phyloP scores from a whole-genome alignment of 2,329 filamentous ascomycete species.

The Aspergillus brunneoviolaceus region DNA sequence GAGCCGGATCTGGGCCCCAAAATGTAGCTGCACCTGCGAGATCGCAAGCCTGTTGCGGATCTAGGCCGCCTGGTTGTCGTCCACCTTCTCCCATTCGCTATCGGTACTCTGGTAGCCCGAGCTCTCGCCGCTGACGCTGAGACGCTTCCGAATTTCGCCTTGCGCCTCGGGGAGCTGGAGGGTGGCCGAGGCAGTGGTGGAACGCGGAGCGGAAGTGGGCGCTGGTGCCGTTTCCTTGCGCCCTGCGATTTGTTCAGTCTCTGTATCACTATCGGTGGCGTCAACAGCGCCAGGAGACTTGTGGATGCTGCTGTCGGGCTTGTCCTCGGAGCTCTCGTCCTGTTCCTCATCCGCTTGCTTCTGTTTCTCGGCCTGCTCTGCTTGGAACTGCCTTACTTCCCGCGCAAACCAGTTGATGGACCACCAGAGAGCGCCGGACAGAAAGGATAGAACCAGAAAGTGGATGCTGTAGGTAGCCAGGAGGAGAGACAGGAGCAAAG shows the following conservation, averaged over 20 bases:
- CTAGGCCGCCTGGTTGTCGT: conserved; percentile 35
- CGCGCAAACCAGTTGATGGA: conserved; percentile 95
- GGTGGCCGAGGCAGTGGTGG: conserved; percentile 30
- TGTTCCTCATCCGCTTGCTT: conserved; percentile 43
- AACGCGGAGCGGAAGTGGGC: conserved; percentile 15
- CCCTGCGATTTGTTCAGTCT: conserved; percentile 37
- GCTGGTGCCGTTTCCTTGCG: conserved; percentile 15
- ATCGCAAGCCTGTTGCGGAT: neutral
- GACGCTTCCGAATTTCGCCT: conserved; percentile 46
- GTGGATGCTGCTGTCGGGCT: conserved; percentile 24
- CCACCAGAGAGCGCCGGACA: conserved; percentile 84
- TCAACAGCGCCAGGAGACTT: conserved; percentile 36
- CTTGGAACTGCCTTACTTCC: conserved; percentile 58
- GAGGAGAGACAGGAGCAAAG: conserved; percentile 73
- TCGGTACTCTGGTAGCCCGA: conserved; percentile 73
- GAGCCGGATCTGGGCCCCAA: neutral
- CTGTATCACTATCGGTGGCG: conserved; percentile 46
- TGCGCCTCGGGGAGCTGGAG: conserved; percentile 50
- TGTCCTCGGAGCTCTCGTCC: conserved; percentile 15
- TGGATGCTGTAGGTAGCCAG: conserved; percentile 83
- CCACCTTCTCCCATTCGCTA: conserved; percentile 97
- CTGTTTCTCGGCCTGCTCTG: conserved; percentile 46
- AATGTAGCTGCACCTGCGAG: neutral
- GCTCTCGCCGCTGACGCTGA: conserved; percentile 48
- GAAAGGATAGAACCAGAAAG: conserved; percentile 75